Conservation (phyloP, 768 basidiomycete species). For the Tephrocybe sp. region DNA sequence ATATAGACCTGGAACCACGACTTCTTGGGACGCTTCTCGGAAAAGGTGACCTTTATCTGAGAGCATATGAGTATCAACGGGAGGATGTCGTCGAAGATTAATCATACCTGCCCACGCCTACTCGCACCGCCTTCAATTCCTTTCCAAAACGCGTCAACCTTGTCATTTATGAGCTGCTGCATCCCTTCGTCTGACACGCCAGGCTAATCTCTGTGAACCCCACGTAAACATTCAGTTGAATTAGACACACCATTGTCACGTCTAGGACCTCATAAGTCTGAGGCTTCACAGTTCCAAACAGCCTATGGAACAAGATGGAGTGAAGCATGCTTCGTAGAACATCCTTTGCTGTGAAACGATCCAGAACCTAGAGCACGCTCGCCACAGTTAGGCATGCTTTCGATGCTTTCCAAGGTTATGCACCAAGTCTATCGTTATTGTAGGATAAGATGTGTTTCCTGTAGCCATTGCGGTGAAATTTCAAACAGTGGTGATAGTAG, state of each 20-base stretch:
- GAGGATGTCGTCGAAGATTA: neutral
- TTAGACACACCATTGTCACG: slow-evolving; percentile 68
- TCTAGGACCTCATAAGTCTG: slow-evolving; percentile 77
- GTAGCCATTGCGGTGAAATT: slow-evolving; percentile 11
- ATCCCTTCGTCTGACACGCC: slow-evolving; percentile 74
- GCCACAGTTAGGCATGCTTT: slow-evolving; percentile 6
- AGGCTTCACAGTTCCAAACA: slow-evolving; percentile 79
- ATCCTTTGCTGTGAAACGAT: slow-evolving; percentile 70
- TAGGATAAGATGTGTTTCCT: slow-evolving; percentile 10
- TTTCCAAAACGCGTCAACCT: slow-evolving; percentile 78
- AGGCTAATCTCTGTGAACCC: slow-evolving; percentile 45
- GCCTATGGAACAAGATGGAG: slow-evolving; percentile 76
- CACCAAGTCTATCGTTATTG: slow-evolving; percentile 18
- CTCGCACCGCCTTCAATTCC: slow-evolving; percentile 60
- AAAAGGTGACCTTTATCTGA: slow-evolving; percentile 72
- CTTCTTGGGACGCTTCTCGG: slow-evolving; percentile 75
- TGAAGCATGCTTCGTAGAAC: slow-evolving; percentile 77
- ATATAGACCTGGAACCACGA: slow-evolving; percentile 72
- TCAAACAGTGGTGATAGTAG: neutral
- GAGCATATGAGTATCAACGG: neutral
- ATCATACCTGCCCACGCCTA: slow-evolving; percentile 75
- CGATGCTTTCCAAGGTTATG: slow-evolving; percentile 4
- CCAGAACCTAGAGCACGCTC: slow-evolving; percentile 52
- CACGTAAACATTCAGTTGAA: neutral
- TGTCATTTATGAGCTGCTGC: slow-evolving; percentile 69